Base-by-base conservation (phyloP, 1,139 yeast species). In the Yamadazyma conglobata region DNA sequence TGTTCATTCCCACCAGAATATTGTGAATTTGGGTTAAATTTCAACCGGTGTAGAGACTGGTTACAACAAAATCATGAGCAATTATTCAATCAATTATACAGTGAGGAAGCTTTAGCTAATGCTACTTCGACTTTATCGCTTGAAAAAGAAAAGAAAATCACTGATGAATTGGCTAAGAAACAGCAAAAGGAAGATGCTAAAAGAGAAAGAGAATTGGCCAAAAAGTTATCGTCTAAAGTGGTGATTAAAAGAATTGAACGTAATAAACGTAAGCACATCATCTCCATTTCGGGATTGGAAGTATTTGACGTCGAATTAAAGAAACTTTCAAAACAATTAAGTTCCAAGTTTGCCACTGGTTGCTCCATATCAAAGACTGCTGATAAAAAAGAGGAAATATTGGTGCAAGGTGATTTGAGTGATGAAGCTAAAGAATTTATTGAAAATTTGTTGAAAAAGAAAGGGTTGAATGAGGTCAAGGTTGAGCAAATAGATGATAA, bases 291-390 rank as follows among this genome's bases (percentile, higher is more conserved):
- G 11, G 96, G 96, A 14, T 69, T 89, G 42, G 97, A 89, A 53
- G 87, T 88, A 27, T 83, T 87, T 55, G 91, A 79, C 44, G 77
- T 87, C 40, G 96, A 89, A 53, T 72, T 86, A 73, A 91, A 91
- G 66, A 88, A 88, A 53, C 70, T 87, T 44, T 85, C 96, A 27
- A 91, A 91, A 68, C 80, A 88, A 1, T 87, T 91, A 59, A 94
- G 96, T 0, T 81, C 93, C 23, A 87, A 86, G 56, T 91, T 89
- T 54, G 98, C 98, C 14, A 89, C 97, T 3, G 98, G 98, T 28
- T 93, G 96, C 15, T 79, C 93, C 25, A 96, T 89, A n/a, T 80
- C 89, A 6, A 89, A 89, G 61, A 83, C 81, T 41, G 91, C 81
- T 8, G 97, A 89, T 46, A 89, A 89, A 59, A 84, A 83, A 53